Evolutionary conservation across 2,329 filamentous ascomycete genomes (phyloP), one percentile per base, ranked within the genome.

Genomic region (Fusarium sarcochroum): DNA sequence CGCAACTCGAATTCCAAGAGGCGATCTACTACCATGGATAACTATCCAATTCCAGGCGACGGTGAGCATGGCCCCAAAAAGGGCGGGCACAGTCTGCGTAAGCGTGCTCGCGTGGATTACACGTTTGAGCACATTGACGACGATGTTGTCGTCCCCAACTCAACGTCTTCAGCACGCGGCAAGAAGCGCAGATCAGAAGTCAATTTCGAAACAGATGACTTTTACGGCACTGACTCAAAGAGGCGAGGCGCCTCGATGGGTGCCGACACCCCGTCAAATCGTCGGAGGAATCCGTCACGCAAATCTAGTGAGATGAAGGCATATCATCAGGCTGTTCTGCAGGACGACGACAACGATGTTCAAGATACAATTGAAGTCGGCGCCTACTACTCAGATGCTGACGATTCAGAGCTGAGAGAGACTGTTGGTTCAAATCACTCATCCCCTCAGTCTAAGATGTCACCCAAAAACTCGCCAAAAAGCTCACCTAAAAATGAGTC

Each of bases 341-440:
- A 76, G 20, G 73, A 75, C 18, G 81, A 84, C 50, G 81, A 84
- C 60, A 83, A 83, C 27, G 82, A 86, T 42, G 84, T 87, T 27
- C 83, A 86, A 72, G 86, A 88, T 72, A 87, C 85, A 15, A 88
- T 88, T 62, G 83, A 88, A 70, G 86, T 88, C 48, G 84, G 85
- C 46, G 82, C 84, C 40, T 77, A 75, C 32, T 76, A 74, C 41
- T 76, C 77, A 27, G 78, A 79, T 49, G 59, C 73, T 50, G 76
- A 76, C 42, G 76, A 77, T 41, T 76, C 75, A 23, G 78, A 78
- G 30, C 52, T 70, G 20, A 70, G 63, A 41, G 72, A 69, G 13
- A 56, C 63, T 45, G 68, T 68, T 48, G 68, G 64, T 48, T 76
- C 76, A 48, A 74, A 75, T 58, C 61, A 67, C 60, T 78, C 77